Evolutionary conservation across 495 filamentous ascomycete species (phyloP).

Genomic region (Pseudotulostoma volvatum): DNA sequence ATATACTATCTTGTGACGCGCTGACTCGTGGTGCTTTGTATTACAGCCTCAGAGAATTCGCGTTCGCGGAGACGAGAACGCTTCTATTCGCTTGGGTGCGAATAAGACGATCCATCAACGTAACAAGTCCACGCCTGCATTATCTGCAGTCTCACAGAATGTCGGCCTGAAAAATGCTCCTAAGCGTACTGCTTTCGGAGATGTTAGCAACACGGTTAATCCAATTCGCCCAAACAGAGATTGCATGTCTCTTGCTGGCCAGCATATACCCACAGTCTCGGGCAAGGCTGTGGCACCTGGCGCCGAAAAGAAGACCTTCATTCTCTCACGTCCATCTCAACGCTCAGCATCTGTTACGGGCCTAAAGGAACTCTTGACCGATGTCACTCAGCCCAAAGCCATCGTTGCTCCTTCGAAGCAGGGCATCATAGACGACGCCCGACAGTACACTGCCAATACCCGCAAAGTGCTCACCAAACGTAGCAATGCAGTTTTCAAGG

Average conservation of each 20-base stretch:
- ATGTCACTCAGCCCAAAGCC: constrained; percentile 18
- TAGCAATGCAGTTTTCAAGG: constrained; percentile 50
- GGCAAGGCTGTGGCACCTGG: constrained; percentile 26
- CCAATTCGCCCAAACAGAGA: constrained; percentile 31
- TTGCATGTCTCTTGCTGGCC: constrained; percentile 34
- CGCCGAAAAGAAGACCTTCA: constrained; percentile 30
- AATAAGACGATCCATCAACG: constrained; percentile 56
- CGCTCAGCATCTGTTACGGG: constrained; percentile 38
- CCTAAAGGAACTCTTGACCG: constrained; percentile 29
- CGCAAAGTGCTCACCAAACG: constrained; percentile 42
- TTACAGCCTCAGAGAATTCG: constrained; percentile 59
- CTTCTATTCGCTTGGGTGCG: constrained; percentile 28
- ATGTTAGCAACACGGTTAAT: constrained; percentile 59
- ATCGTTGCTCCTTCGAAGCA: constrained; percentile 23
- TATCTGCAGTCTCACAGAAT: constrained; percentile 38
- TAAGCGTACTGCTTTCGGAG: constrained; percentile 63
- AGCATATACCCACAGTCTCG: constrained; percentile 23
- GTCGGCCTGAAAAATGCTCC: constrained; percentile 47
- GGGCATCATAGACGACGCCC: constrained; percentile 7
- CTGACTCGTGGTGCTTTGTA: neutral
- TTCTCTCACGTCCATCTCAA: constrained; percentile 47
- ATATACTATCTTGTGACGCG: too few species aligned
- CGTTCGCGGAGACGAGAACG: constrained; percentile 62
- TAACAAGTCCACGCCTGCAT: constrained; percentile 63
- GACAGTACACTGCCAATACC: constrained; percentile 20